A percentile compares a stretch with the other conserved stretches of the same genome.
These are phyloP conservation scores for Ambrosia artemisiifolia DNA, from an alignment of 129 eudicot genomes.

Conservation along the genomic window DNA sequence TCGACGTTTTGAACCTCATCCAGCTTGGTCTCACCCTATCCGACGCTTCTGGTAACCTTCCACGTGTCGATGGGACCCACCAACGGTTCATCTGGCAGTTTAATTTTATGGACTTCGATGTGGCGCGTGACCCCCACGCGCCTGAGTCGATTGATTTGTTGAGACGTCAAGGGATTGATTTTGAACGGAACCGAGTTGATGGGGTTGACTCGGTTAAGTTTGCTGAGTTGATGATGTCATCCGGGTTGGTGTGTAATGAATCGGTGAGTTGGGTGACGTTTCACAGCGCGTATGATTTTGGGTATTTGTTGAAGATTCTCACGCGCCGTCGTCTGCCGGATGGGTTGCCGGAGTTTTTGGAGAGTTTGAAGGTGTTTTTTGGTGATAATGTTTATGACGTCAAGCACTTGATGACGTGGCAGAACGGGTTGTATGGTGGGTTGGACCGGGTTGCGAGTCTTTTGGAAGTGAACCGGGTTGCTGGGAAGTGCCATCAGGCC, in stretches of 20 bases:
- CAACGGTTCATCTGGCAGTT: conserved; percentile 62
- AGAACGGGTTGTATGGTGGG: conserved; percentile 29
- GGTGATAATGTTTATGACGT: conserved; percentile 61
- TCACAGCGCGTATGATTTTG: conserved; percentile 84
- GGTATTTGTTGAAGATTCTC: conserved; percentile 64
- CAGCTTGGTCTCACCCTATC: conserved; percentile 69
- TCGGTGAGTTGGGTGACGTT: conserved; percentile 81
- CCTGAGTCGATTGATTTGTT: conserved; percentile 61
- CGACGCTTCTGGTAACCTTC: conserved; percentile 63
- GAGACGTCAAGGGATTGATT: conserved; percentile 60
- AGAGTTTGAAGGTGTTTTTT: conserved; percentile 43
- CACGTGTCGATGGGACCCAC: conserved; percentile 37
- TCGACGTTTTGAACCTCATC: conserved; percentile 57
- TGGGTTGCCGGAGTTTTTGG: conserved; percentile 45
- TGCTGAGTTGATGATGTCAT: conserved; percentile 70
- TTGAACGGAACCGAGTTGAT: conserved; percentile 37
- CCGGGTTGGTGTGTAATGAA: conserved; percentile 63
- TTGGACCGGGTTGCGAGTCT: too few relatives aligned
- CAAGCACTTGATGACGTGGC: conserved; percentile 60
- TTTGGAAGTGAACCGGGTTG: too few relatives aligned
- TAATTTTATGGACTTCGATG: conserved; percentile 64
- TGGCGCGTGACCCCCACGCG: conserved; percentile 58
- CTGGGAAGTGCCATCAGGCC: too few relatives aligned
- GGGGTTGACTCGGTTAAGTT: conserved; percentile 61
- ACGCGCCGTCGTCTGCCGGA: conserved; percentile 63